Evolutionary conservation across 2,329 filamentous ascomycete genomes (phyloP).

Genomic region (Aplosporella prunicola): DNA sequence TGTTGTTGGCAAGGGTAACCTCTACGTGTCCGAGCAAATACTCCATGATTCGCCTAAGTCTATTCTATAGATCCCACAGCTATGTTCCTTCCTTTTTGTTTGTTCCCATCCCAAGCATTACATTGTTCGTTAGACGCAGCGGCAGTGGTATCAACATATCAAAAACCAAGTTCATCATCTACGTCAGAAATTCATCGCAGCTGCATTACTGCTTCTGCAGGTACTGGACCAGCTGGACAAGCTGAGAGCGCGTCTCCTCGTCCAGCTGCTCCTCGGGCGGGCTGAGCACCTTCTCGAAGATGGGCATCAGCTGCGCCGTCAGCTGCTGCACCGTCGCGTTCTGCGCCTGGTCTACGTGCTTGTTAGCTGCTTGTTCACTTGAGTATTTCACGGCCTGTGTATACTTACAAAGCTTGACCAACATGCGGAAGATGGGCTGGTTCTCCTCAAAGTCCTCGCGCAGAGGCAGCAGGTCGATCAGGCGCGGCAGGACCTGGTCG

Average conservation of each 20-base stretch:
- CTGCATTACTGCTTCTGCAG: constrained; percentile 27
- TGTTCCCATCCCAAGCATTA: no score
- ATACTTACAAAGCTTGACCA: constrained; percentile 69
- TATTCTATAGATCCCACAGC: no score
- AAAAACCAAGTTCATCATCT: constrained; percentile 7
- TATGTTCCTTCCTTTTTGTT: no score
- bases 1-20: no score
- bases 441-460: constrained; percentile 97
- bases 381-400: constrained; percentile 5
- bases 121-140: no score
- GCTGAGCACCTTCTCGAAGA: constrained; percentile 64
- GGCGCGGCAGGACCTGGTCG: constrained; percentile 67
- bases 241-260: constrained; percentile 56
- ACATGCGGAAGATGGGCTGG: constrained; percentile 82
- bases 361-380: not conserved
- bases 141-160: constrained; percentile 11
- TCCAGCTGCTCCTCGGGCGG: constrained; percentile 68
- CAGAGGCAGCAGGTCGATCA: constrained; percentile 72
- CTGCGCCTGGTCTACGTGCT: constrained; percentile 49
- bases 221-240: constrained; percentile 54
- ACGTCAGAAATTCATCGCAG: not conserved
- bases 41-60: no score
- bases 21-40: no score
- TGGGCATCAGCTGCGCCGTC: constrained; percentile 57
- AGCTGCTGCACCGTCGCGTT: constrained; percentile 61